Base-by-base conservation (phyloP, 345 rosid species). In the Salix koriyanagi region DNA sequence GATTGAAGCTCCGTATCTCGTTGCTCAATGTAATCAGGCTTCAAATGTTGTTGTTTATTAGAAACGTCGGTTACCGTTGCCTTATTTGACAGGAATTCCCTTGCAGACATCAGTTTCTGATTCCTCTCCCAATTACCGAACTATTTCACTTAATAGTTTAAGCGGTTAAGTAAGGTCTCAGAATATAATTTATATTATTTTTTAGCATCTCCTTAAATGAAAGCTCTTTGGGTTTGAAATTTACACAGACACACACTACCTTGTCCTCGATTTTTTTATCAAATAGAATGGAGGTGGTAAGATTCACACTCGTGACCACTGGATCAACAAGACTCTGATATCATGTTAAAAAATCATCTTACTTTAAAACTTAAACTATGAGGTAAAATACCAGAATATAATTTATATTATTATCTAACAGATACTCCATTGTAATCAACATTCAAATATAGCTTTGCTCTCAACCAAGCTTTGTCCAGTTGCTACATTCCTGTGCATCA, bases 41-140 rank as follows among this genome's bases (percentile, higher is more conserved):
- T 82, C 50, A 78, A 75, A 75, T 37, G 7, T 34, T 74, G 85
- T 30, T 37, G 32, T 37, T 37, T 37, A 72, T 25, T 26, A 52
- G 80, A 58, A 64, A 67, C 37, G 21, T 44, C 67, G 42, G 56
- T 75, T 34, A 60, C 74, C 76, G 75, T 82, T 66, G 73, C 77
- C 81, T 82, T 81, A 81, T 79, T 87, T 72, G 88, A 83, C 79
- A 86, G 13, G 82, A 81, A 86, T 26, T 80, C 80, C 54, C 81
- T 81, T 44, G 73, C 77, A 67, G 68, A 75, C 80, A 80, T 44
- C 56, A 75, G 50, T 74, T 74, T 85, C 28, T 83, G 86, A 76
- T 82, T 83, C 71, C 50, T 67, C 67, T 74, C 84, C 70, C 84
- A 26, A 1, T 26, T 15, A 28, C 3, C 30, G 2, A 28, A 28